Evolutionary conservation across 257 asterid species (phyloP), one percentile per base, ranked within the genome.

Genomic region (Schizonepeta tenuifolia): DNA sequence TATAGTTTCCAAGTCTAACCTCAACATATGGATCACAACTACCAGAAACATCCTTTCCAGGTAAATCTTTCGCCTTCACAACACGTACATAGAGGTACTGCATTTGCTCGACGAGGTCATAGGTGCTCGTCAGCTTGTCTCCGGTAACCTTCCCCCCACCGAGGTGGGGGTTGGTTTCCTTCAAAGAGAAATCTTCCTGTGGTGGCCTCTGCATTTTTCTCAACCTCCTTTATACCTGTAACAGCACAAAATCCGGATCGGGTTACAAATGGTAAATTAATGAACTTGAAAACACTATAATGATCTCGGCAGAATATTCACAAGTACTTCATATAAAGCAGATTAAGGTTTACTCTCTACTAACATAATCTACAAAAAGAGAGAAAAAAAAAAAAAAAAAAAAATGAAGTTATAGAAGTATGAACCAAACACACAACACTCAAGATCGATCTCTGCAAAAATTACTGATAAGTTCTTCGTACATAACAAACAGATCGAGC

Each of bases 101-200:
- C 96, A 89, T 89, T 69, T 87, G 93, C 83, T 87, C 96, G 28
- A 87, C 91, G 18, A 87, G 88, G 77, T 86, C 96, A 85, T 89
- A 89, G 75, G 93, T 89, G 74, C 91, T 89, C 11, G 88, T 83
- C 55, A 85, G 85, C 81, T 89, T 87, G 61, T 85, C 93, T 44
- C 93, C 91, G 0, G 91, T 80, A 47, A 79, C 79, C 83, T 79
- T 89, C 72, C 93, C 88, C 22, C 93, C 96, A 81, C 91, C 91
- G 3, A 89, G 85, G 80, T 82, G 89, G 74, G 96, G 93, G 43
- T 78, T 84, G 59, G 89, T 89, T 72, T 82, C 89, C 69, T 85
- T 87, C 31, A 89, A 73, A 0, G 83, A 75, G 56, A 83, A 87
- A 78, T 86, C 93, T 57, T 83, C 90, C 17, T 71, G 84, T 1